Base-by-base conservation (phyloP, 768 basidiomycete genomes). In the Panus rudis region DNA sequence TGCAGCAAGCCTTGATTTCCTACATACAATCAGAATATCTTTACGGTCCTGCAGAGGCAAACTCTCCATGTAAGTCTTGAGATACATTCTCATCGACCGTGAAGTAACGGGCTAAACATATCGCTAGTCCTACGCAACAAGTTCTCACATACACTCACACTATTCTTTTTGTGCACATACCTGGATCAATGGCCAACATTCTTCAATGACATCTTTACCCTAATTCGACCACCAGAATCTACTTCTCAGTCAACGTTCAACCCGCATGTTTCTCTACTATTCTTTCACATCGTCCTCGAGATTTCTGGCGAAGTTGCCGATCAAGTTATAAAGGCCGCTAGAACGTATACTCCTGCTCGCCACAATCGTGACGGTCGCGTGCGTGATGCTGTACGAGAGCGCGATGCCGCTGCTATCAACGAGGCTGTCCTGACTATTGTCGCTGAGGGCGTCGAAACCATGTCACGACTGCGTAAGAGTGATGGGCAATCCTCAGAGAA, bases 221-320 rank as follows among this genome's bases (percentile, higher is more conserved):
- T 91, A 54, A 79, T 90, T 49, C 81, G 74, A 20, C 72, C 77
- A 22, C 57, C 77, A 22, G 70, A 80, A 49, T 73, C 79, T 8
- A 68, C 70, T 30, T 69, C 76, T 12, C 66, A 72, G 50, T 67
- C 76, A 30, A 69, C 76, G 20, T 80, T 84, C 65, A 94, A 93
- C 60, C 78, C 78, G 33, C 87, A 93, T 56, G 76, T 94, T 24
- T 86, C 86, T 17, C 73, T 92, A 22, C 75, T 99, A 45, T 81
- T 96, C 61, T 88, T 98, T 61, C 92, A 88, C 56, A 72, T 97
- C 52, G 72, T 99, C 33, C 79, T 87, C 46, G 96, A 99, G 62
- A 93, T 98, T 42, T 93, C 92, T 0, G 87, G 88, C 11, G 96
- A 99, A 63, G 87, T 98, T n/a, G 91, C 91, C 39, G 96, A 99